These are phyloP conservation scores for Tuber indicum DNA, from an alignment of 495 filamentous ascomycete genomes.

Conservation along the genomic window DNA sequence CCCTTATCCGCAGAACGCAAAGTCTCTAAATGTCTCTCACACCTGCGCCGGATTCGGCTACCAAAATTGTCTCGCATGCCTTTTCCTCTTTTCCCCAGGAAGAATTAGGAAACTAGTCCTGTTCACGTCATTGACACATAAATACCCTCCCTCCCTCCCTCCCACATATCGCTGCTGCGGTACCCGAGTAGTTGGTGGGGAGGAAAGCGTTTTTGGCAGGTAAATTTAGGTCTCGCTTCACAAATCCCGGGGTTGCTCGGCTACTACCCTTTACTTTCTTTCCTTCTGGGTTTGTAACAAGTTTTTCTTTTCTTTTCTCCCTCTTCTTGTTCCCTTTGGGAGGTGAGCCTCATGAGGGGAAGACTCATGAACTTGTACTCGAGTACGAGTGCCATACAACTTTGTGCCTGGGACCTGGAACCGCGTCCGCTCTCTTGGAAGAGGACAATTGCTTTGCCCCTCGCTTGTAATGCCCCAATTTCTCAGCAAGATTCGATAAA, in stretches of 20 bases:
- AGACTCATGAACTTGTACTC: not conserved
- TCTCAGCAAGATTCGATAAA: not conserved
- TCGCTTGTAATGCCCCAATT: not conserved
- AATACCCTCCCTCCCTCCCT: not conserved
- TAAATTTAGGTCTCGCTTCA: not conserved
- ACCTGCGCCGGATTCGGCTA: not conserved
- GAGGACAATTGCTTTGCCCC: not conserved
- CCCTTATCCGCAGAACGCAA: not conserved
- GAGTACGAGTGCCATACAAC: not conserved
- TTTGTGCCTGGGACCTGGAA: not conserved
- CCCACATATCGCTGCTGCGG: not conserved
- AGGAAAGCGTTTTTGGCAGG: not conserved
- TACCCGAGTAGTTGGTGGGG: not conserved
- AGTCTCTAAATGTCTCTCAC: not conserved
- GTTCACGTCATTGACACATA: not conserved
- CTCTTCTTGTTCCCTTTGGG: not conserved
- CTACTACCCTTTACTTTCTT: not conserved
- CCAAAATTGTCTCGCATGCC: not conserved
- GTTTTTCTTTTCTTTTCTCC: not conserved
- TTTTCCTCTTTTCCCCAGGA: not conserved
- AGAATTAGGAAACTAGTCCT: not conserved
- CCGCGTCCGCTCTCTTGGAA: not conserved
- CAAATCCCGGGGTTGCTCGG: not conserved
- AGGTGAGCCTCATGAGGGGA: not conserved
- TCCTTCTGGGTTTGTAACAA: not conserved